Conservation (phyloP, 345 rosid genomes). For the Laguncularia racemosa region DNA sequence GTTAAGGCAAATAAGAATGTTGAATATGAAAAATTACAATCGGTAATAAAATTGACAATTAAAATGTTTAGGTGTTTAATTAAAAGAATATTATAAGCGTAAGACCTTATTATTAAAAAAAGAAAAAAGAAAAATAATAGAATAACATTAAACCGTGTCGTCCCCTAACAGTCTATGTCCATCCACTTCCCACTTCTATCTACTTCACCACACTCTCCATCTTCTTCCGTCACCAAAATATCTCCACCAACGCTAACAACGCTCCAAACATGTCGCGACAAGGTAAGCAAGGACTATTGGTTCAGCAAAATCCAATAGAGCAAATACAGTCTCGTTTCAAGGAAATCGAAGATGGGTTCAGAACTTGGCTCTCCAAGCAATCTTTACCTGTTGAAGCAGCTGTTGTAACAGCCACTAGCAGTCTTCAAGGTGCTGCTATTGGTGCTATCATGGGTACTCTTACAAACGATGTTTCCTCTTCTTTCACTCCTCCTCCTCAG, state of each 20-base stretch:
- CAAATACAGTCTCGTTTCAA: constrained; percentile 25
- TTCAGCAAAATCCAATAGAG: constrained; percentile 27
- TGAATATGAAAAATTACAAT: no score
- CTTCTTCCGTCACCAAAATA: not conserved
- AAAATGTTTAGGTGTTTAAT: no score
- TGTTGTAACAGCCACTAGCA: constrained; percentile 37
- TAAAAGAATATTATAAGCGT: no score
- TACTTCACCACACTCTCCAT: constrained; percentile 2
- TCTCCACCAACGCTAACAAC: not conserved
- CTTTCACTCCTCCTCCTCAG: constrained; percentile 23
- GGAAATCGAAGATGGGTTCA: constrained; percentile 36
- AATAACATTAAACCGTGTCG: no score
- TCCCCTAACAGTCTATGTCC: no score
- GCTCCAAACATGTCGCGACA: constrained; percentile 13
- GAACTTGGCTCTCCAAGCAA: constrained; percentile 39
- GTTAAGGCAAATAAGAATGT: no score
- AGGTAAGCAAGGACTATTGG: constrained; percentile 18
- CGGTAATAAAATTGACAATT: no score
- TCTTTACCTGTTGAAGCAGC: constrained; percentile 42
- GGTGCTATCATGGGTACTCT: constrained; percentile 43
- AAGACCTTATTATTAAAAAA: no score
- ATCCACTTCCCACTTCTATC: not conserved
- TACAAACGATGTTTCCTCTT: constrained; percentile 26
- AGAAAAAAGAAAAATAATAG: no score
- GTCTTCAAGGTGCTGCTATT: constrained; percentile 41